Conservation (phyloP, 129 eudicot genomes). For the Flaveria trinervia region DNA sequence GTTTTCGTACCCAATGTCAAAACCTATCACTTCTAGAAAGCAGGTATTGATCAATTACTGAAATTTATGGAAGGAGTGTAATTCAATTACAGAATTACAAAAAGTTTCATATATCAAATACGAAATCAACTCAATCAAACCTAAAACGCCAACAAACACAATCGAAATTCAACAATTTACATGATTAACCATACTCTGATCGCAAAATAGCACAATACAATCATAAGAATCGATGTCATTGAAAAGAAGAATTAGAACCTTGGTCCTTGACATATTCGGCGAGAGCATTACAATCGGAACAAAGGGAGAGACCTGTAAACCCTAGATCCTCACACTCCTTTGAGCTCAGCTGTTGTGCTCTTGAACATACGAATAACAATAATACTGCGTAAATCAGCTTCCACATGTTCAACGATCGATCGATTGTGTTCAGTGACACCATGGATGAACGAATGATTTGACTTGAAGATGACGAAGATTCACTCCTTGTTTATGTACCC, state of each 20-base stretch:
- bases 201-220: not conserved
- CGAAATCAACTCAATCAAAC: conserved; percentile 18
- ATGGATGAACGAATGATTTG: conserved; percentile 17
- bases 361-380: conserved; percentile 22
- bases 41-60: not conserved
- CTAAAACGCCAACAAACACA: conserved; percentile 6
- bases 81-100: not conserved
- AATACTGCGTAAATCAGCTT: conserved; percentile 2
- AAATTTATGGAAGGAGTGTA: not conserved
- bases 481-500: not conserved
- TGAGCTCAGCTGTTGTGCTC: conserved; percentile 57
- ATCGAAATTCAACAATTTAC: not conserved
- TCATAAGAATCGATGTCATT: not conserved
- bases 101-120: not conserved
- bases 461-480: conserved; percentile 24
- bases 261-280: conserved; percentile 84
- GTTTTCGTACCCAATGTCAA: not conserved
- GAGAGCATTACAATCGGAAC: conserved; percentile 88
- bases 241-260: conserved; percentile 41
- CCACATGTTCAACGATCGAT: conserved; percentile 21
- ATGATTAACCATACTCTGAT: not conserved
- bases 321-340: conserved; percentile 82
- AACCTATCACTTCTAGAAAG: conserved; percentile 4
- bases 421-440: not conserved
- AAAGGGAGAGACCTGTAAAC: conserved; percentile 92